Conservation (phyloP, 139 green algal genomes). For the Chlorella ohadii region DNA sequence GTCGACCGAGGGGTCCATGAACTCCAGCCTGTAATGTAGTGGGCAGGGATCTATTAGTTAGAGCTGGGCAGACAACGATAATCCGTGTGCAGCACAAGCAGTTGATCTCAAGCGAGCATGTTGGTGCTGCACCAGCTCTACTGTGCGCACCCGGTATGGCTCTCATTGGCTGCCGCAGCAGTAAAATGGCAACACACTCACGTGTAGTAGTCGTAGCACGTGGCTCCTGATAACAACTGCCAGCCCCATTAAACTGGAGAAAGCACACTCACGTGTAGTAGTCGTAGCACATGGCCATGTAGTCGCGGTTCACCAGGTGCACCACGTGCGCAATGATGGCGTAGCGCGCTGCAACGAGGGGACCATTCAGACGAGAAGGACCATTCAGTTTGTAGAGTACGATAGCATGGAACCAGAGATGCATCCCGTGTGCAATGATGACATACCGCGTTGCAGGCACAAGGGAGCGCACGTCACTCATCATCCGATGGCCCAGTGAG, state of each 20-base stretch:
- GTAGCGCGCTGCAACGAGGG: not conserved
- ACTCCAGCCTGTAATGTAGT: slow-evolving; percentile 89
- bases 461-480: not conserved
- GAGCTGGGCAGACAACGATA: too few relatives aligned
- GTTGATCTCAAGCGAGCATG: too few relatives aligned
- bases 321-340: slow-evolving; percentile 96
- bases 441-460: slow-evolving; percentile 54
- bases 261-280: slow-evolving; percentile 36
- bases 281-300: slow-evolving; percentile 52
- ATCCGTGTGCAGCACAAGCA: too few relatives aligned
- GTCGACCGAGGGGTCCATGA: slow-evolving; percentile 90
- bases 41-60: too few relatives aligned
- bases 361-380: not conserved
- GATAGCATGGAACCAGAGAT: too few relatives aligned
- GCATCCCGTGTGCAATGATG: slow-evolving; percentile 96
- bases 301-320: slow-evolving; percentile 95
- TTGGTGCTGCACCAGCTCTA: too few relatives aligned
- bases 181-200: too few relatives aligned
- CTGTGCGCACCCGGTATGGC: too few relatives aligned
- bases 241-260: too few relatives aligned
- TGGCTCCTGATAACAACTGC: too few relatives aligned
- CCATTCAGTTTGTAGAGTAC: too few relatives aligned
- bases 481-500: not conserved
- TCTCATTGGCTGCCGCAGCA: too few relatives aligned
- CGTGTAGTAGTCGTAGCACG: slow-evolving; percentile 49